Base-by-base conservation (phyloP, 345 rosid species). In the Ceriops tagal region DNA sequence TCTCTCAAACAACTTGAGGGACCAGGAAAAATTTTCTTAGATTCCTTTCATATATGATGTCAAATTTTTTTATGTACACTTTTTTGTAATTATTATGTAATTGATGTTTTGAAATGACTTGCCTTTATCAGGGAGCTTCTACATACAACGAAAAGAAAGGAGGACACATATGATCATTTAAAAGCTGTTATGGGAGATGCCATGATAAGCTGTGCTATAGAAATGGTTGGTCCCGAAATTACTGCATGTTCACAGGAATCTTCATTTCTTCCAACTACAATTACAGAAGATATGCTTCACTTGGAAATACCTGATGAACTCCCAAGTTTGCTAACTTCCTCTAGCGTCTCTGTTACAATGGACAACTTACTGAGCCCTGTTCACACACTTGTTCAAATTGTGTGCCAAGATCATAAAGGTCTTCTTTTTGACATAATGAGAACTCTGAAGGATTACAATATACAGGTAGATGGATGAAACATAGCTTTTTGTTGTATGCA, bases 341-440 rank as follows among this genome's bases (percentile, higher is more conserved):
- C 68, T 56, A 70, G 58, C 65, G 83, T 90, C 61, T 89, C 96
- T 62, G 66, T 95, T 59, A 61, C 70, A 27, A 84, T 92, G 62
- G 99, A 95, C 86, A 92, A 95, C 84, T 73, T 82, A 2, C 72
- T 92, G 62, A 95, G 99, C 76, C 92, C 88, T 27, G 85, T 79
- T 53, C 99, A 92, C 77, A 92, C 99, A 0, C 91, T 95, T 47
- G 85, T 95, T 55, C 97, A 91, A 77, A 88, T 95, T 37, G 74
- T 69, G 70, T 95, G 99, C 79, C 89, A 77, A 80, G 93, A 90
- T 68, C 99, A 86, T 77, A 95, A 95, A 79, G 97, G 96, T 32
- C 93, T 95, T 75, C 87, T 95, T 16, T 92, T 87, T 24, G 99
- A 95, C 80, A 84, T 92, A 68, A 88, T 90, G 97, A 85, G 99